A percentile compares a stretch with the other conserved stretches of the same genome.
Conservation (phyloP, 129 eudicot genomes). For the Escallonia herrerae region DNA sequence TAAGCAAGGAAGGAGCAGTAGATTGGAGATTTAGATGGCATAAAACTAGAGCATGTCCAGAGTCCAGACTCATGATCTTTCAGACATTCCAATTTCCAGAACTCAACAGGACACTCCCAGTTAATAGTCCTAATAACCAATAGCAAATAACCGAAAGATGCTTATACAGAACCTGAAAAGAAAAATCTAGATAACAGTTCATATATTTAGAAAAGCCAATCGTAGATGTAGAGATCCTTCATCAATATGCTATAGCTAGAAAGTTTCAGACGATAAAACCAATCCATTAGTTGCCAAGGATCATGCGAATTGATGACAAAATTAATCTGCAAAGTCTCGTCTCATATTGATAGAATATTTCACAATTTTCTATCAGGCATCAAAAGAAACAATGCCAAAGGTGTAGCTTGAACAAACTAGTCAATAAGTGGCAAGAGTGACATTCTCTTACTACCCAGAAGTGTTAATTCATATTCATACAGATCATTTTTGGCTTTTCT, state of each 20-base stretch:
- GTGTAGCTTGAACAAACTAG: not conserved
- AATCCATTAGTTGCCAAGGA: not conserved
- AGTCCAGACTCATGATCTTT: no score
- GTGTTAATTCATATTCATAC: slow-evolving; percentile 5
- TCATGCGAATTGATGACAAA: not conserved
- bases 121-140: no score
- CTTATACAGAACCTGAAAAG: no score
- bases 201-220: no score
- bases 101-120: no score
- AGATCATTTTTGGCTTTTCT: slow-evolving; percentile 37
- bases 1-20: no score
- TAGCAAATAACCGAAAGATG: no score
- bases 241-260: not conserved
- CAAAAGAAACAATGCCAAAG: not conserved
- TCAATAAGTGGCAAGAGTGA: not conserved
- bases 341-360: not conserved
- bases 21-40: no score
- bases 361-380: not conserved
- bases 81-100: no score
- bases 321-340: not conserved
- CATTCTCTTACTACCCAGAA: slow-evolving; percentile 3
- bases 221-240: no score
- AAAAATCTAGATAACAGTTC: no score
- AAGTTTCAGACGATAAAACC: not conserved
- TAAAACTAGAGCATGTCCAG: no score